Evolutionary conservation across 2,329 filamentous ascomycete genomes (phyloP).

Genomic region (Aspergillus piperis): DNA sequence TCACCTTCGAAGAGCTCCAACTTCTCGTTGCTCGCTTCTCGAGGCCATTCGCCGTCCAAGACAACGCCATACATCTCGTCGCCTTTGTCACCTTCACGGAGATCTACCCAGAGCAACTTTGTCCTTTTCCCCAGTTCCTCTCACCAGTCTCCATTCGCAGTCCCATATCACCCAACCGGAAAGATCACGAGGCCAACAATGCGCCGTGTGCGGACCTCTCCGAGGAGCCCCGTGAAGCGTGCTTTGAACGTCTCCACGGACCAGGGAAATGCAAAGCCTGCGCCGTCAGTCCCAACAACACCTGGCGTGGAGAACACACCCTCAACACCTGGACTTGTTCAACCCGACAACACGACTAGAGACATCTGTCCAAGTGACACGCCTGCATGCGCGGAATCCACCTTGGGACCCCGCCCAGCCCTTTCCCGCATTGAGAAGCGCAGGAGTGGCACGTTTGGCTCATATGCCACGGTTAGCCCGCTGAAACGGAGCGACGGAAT

Average conservation of each 20-base stretch:
- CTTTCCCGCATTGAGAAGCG: slow-evolving; percentile 53
- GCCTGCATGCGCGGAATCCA: slow-evolving; percentile 26
- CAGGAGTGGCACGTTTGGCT: slow-evolving; percentile 49
- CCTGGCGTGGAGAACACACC: slow-evolving; percentile 51
- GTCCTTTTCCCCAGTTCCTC: slow-evolving; percentile 49
- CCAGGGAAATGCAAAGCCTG: slow-evolving; percentile 66
- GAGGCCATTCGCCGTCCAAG: slow-evolving; percentile 54
- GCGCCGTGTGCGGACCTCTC: slow-evolving; percentile 64
- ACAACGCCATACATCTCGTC: slow-evolving; percentile 52
- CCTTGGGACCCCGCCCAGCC: slow-evolving; percentile 38
- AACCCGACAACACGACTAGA: slow-evolving; percentile 24
- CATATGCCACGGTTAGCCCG: slow-evolving; percentile 68
- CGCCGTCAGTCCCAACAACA: slow-evolving; percentile 49
- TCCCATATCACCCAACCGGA: slow-evolving; percentile 66
- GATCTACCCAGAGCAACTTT: slow-evolving; percentile 56
- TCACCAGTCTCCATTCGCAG: slow-evolving; percentile 58
- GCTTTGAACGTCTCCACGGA: slow-evolving; percentile 70
- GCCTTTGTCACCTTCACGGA: slow-evolving; percentile 60
- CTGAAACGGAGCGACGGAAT: slow-evolving; percentile 88
- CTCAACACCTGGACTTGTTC: slow-evolving; percentile 32
- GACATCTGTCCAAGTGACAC: slow-evolving; percentile 44
- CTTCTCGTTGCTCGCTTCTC: slow-evolving; percentile 64
- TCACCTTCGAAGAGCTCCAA: slow-evolving; percentile 81
- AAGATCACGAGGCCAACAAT: slow-evolving; percentile 56
- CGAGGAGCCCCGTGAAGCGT: slow-evolving; percentile 79